Evolutionary conservation across 768 basidiomycete species (phyloP).

Genomic region (Boletus rubescentipes): DNA sequence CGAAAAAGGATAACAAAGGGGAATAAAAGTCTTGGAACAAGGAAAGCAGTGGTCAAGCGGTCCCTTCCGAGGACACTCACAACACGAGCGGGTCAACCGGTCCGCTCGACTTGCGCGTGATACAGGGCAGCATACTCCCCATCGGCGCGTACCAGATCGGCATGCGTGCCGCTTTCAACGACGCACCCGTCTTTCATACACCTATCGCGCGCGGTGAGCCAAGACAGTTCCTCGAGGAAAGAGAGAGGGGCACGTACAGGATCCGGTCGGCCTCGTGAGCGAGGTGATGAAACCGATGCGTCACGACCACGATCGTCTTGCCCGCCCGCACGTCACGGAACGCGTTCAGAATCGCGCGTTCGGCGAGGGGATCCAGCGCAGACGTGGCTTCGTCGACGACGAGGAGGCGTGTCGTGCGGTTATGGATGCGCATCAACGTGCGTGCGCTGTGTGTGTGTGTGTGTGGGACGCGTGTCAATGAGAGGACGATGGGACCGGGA

Average conservation of each 20-base stretch:
- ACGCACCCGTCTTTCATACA: slow-evolving; percentile 34
- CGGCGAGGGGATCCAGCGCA: slow-evolving; percentile 53
- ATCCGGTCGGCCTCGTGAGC: slow-evolving; percentile 51
- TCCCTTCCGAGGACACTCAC: no score
- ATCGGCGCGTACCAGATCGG: slow-evolving; percentile 20
- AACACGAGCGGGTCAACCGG: neutral
- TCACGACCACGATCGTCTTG: slow-evolving; percentile 56
- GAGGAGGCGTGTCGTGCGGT: slow-evolving; percentile 42
- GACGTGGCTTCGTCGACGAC: slow-evolving; percentile 61
- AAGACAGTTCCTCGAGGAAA: neutral
- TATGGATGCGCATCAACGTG: slow-evolving; percentile 40
- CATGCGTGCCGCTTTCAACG: slow-evolving; percentile 33
- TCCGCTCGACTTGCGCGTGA: slow-evolving; percentile 14
- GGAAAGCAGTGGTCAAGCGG: no score
- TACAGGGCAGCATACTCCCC: slow-evolving; percentile 32
- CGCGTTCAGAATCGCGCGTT: slow-evolving; percentile 45
- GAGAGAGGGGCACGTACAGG: slow-evolving; percentile 39
- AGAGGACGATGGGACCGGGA: no score
- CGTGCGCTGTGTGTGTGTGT: slow-evolving; percentile 43
- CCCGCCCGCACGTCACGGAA: slow-evolving; percentile 40
- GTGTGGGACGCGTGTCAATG: no score
- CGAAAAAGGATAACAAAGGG: no score
- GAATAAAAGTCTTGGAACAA: no score
- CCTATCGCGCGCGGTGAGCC: slow-evolving; percentile 6
- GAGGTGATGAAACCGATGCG: slow-evolving; percentile 53